Evolutionary conservation across 768 basidiomycete genomes (phyloP).

Genomic region (Tubosaeta sp.): DNA sequence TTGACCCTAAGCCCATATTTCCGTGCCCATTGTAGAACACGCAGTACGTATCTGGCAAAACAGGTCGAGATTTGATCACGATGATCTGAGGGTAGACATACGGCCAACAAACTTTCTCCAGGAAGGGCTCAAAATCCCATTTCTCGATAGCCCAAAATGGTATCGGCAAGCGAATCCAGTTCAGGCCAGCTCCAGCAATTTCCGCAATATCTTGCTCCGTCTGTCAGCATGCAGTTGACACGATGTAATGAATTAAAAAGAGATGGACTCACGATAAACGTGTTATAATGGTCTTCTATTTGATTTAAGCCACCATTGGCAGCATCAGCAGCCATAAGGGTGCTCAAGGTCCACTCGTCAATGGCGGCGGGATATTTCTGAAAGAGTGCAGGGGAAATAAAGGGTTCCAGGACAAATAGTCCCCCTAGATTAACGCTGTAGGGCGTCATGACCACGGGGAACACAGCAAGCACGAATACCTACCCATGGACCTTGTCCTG

Average conservation of each 20-base stretch:
- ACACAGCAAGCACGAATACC: constrained; percentile 15
- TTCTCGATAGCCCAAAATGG: constrained; percentile 86
- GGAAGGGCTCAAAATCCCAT: constrained; percentile 70
- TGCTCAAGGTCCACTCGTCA: constrained; percentile 69
- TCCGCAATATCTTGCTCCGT: constrained; percentile 87
- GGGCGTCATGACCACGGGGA: constrained; percentile 8
- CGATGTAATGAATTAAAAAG: not conserved
- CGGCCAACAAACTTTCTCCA: constrained; percentile 73
- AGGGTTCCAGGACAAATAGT: constrained; percentile 74
- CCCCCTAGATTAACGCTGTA: constrained; percentile 69
- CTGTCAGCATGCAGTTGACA: constrained; percentile 33
- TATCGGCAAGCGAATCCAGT: constrained; percentile 78
- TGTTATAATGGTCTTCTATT: constrained; percentile 74
- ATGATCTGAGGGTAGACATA: constrained; percentile 27
- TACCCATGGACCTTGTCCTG: constrained; percentile 60
- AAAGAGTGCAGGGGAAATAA: constrained; percentile 62
- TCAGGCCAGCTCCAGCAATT: constrained; percentile 85
- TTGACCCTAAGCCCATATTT: constrained; percentile 88
- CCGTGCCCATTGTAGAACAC: constrained; percentile 74
- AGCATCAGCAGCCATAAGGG: constrained; percentile 63
- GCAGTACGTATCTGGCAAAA: constrained; percentile 59
- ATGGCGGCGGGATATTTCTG: constrained; percentile 52
- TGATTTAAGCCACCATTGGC: constrained; percentile 57
- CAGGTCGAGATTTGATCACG: not conserved
- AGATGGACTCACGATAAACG: constrained; percentile 60